Evolutionary conservation across 805 yeast genomes (phyloP), one percentile per base, ranked within the genome.

Genomic region (Lipomyces spencermartinsiae): DNA sequence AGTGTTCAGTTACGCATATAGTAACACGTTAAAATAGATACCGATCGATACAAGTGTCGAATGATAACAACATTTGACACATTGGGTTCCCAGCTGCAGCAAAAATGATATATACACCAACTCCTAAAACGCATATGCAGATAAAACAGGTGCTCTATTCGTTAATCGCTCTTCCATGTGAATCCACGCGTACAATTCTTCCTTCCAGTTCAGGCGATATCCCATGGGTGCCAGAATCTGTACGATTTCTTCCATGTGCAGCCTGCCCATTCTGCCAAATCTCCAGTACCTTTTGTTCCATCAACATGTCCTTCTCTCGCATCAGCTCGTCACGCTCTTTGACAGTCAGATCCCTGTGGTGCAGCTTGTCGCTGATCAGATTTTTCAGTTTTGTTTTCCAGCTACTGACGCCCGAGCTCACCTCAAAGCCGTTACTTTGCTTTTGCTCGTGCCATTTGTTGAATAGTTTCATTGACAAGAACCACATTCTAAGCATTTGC

Each of bases 401-500:
- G 57, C 37, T 16, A 22, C 25, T 31, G 12, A 31, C 43, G 37
- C 29, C 56, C 9, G 35, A 34, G 55, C 12, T 16, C 55, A 19
- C 43, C 2, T 19, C 12, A 5, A 8, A 6, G 10, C 34, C 39
- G 22, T 19, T n/a, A 16, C 61, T 25, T 19, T 31, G 19, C 2
- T 51, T 19, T n/a, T 43, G 39, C 7, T 68, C 65, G 7, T 55
- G 60, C 70, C 68, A 62, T 9, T 58, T 61, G 37, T 54, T 49
- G 16, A 67, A 19, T 3, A 68, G 43, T 22, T 61, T 63, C 61
- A 65, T 25, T 1, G 73, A 64, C 58, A 68, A 61, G 46, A 71
- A 71, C 74, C 74, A 71, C 72, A 65, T 71, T 35, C 72, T 58
- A 22, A 71, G 62, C 64, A 71, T 70, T 59, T 71, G 74, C 33